Evolutionary conservation across 345 rosid genomes (phyloP), one percentile per base, ranked within the genome.

Genomic region (Draba incana): DNA sequence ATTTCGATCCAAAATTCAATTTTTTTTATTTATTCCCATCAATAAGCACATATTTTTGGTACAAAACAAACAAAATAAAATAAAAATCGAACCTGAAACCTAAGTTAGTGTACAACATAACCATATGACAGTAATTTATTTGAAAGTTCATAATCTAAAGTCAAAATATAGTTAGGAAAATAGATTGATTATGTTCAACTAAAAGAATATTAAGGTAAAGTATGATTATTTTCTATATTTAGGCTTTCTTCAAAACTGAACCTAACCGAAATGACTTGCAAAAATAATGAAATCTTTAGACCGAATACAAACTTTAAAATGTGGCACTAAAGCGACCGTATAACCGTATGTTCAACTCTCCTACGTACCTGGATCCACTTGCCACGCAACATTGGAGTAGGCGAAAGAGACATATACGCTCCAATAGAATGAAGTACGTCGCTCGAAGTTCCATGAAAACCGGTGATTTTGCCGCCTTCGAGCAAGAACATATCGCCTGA

Each of bases 341-440:
- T 9, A 37, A 60, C 37, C 13, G n/a, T 42, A 60, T 24, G 11
- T 25, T 27, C 39, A 51, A 0, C 42, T 16, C 8, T 41, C 11
- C 62, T 30, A 66, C 7, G 6, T 54, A 54, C 64, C 65, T 57
- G 5, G 9, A 57, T 45, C 57, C 64, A 68, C 39, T 68, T 68
- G 49, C 64, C 65, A 48, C 25, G 49, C 64, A 58, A 24, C 65
- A 57, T 57, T 1, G 65, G 72, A n/a, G 65, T 37, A 38, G 65
- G 3, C 5, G 65, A 57, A 28, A 10, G 64, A 33, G 57, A 35
- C 8, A 68, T 35, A 47, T 71, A 62, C 24, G 69, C 75, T 20
- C 69, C 69, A 1, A 70, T 20, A 62, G 69, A 71, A 37, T 71
- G 63, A 53, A 71, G 43, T 45, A 53, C 20, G 13, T 62, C 42